Conservation (phyloP, 1,284 basidiomycete genomes). For the Rhodofomes roseus region DNA sequence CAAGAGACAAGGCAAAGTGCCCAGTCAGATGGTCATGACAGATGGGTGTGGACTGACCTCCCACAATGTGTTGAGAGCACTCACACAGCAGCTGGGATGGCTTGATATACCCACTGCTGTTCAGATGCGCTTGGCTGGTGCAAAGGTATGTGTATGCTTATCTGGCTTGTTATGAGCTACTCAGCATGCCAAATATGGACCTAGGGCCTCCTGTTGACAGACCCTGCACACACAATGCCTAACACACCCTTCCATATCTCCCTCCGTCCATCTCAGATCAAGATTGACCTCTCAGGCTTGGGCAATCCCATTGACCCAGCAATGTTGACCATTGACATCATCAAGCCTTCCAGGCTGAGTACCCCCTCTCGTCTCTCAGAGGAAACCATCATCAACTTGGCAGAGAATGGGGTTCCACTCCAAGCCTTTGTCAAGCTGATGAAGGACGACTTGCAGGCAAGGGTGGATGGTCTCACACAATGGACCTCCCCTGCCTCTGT, state of each 20-base stretch:
- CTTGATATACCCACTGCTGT: slow-evolving; percentile 33
- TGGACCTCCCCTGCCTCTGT: slow-evolving; percentile 27
- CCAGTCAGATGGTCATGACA: slow-evolving; percentile 37
- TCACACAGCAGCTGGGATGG: slow-evolving; percentile 29
- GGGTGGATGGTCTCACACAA: slow-evolving; percentile 23
- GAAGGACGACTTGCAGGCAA: slow-evolving; percentile 14
- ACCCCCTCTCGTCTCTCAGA: slow-evolving; percentile 34
- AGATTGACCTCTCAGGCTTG: slow-evolving; percentile 30
- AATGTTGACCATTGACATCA: slow-evolving; percentile 36
- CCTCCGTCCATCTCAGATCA: slow-evolving; percentile 39
- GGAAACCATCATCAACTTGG: slow-evolving; percentile 43
- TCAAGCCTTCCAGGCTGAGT: slow-evolving; percentile 33
- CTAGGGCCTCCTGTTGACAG: slow-evolving; percentile 20
- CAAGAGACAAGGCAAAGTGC: slow-evolving; percentile 22
- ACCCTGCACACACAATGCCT: slow-evolving; percentile 6
- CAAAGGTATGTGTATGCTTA: slow-evolving; percentile 23
- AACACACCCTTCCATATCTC: slow-evolving; percentile 24
- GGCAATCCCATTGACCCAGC: slow-evolving; percentile 24
- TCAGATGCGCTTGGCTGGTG: slow-evolving; percentile 38
- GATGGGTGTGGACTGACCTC: slow-evolving; percentile 43
- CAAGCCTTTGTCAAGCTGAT: slow-evolving; percentile 29
- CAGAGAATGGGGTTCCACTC: slow-evolving; percentile 39
- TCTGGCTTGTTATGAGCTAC: not conserved
- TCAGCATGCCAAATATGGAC: too few species aligned
- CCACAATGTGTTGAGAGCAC: slow-evolving; percentile 22